phyloP scores from a whole-genome alignment of 225 moss, liverwort and hornwort species.

The Marchantia paleacea region DNA sequence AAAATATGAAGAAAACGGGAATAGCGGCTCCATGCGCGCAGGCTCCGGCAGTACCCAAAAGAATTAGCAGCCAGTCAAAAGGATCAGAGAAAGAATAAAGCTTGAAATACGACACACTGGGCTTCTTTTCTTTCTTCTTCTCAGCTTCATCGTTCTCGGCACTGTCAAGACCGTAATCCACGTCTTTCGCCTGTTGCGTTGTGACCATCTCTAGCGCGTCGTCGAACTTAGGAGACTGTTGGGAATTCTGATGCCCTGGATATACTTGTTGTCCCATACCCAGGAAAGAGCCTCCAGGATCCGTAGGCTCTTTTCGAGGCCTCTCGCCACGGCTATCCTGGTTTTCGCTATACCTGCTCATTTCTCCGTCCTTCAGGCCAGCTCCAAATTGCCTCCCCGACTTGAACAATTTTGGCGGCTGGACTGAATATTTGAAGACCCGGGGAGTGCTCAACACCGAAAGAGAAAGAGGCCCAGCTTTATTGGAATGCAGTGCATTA shows the following conservation, averaged over 20 bases:
- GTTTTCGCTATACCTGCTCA: constrained; percentile 25
- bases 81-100: constrained; percentile 63
- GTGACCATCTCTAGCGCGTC: constrained; percentile 23
- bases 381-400: neutral
- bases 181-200: neutral
- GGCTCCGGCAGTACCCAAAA: constrained; percentile 67
- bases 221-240: constrained; percentile 20
- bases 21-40: constrained; percentile 73
- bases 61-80: constrained; percentile 65
- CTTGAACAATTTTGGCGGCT: neutral
- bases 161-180: neutral
- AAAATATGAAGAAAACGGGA: constrained; percentile 80
- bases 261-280: constrained; percentile 17
- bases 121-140: constrained; percentile 26
- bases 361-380: constrained; percentile 9
- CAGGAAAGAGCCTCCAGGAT: constrained; percentile 5
- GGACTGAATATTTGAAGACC: neutral
- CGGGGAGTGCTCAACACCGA: neutral
- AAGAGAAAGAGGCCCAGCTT: neutral
- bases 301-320: neutral
- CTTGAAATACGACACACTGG: constrained; percentile 42
- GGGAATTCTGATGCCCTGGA: neutral
- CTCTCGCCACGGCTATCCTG: constrained; percentile 14
- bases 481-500: neutral
- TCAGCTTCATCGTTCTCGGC: neutral